phyloP scores from a whole-genome alignment of 2,329 filamentous ascomycete genomes.

The Chrysosporium queenslandicum region DNA sequence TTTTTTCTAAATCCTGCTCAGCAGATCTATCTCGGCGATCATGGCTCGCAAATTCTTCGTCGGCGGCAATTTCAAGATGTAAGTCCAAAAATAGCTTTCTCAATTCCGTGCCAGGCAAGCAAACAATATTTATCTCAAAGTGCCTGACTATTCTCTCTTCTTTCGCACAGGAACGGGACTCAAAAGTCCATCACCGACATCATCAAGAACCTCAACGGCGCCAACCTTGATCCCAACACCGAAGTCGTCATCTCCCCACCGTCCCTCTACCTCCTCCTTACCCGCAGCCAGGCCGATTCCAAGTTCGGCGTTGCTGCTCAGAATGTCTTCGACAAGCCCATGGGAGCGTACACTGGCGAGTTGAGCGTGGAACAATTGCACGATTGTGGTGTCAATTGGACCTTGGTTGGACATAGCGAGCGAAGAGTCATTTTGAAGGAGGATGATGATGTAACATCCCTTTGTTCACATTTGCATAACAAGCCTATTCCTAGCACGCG shows the following conservation, averaged over 20 bases:
- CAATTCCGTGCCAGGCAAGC: background rate
- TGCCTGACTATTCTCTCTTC: background rate
- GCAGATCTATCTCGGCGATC: constrained; percentile 25
- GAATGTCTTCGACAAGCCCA: constrained; percentile 95
- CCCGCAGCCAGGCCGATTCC: constrained; percentile 65
- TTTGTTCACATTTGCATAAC: background rate
- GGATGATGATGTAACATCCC: constrained; percentile 53
- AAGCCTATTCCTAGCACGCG: no score
- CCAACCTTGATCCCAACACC: constrained; percentile 52
- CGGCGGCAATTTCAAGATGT: constrained; percentile 99
- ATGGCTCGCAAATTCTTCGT: constrained; percentile 97
- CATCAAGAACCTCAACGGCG: constrained; percentile 76
- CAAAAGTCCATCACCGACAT: constrained; percentile 83
- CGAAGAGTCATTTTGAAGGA: constrained; percentile 83
- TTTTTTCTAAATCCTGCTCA: constrained; percentile 6
- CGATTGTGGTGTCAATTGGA: constrained; percentile 81
- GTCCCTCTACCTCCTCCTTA: constrained; percentile 77
- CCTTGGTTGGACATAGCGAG: constrained; percentile 89
- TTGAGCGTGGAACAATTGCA: constrained; percentile 85
- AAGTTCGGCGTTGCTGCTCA: constrained; percentile 82
- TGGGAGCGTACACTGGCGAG: constrained; percentile 94
- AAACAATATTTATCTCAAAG: background rate
- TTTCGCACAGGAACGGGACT: constrained; percentile 70
- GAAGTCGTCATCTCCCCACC: constrained; percentile 95
- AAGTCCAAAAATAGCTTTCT: constrained; percentile 20